Evolutionary conservation across 1,284 basidiomycete genomes (phyloP).

Genomic region (Phenoliferia sp.): DNA sequence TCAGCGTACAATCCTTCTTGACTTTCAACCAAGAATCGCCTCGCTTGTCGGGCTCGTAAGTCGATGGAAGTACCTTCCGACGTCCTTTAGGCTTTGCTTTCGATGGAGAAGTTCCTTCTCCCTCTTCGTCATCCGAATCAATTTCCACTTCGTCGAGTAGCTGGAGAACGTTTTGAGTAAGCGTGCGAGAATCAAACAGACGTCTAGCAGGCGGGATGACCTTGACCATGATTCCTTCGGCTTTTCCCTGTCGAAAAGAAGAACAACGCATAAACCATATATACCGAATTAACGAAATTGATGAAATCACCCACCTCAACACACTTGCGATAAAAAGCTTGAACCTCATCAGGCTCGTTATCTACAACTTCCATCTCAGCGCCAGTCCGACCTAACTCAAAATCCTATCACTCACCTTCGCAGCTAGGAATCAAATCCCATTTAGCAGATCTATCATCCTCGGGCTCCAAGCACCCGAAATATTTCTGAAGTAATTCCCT

Average conservation of each 20-base stretch:
- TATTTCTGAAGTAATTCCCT: conserved; percentile 58
- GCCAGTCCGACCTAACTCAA: too few relatives aligned
- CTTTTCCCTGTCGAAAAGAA: conserved; percentile 54
- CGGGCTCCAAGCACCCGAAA: conserved; percentile 55
- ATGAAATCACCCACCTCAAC: conserved; percentile 44
- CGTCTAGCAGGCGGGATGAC: conserved; percentile 44
- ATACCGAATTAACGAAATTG: not conserved
- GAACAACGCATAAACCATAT: not conserved
- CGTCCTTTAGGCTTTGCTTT: conserved; percentile 8
- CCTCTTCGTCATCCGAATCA: conserved; percentile 33
- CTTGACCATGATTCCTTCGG: conserved; percentile 93
- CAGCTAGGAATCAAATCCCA: conserved; percentile 40
- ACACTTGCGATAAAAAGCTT: conserved; percentile 73
- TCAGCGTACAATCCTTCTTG: conserved; percentile 63
- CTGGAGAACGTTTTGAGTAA: conserved; percentile 20
- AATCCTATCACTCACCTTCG: conserved; percentile 7
- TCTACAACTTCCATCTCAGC: not conserved
- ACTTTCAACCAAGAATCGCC: conserved; percentile 59
- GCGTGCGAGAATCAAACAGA: not conserved
- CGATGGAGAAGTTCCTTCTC: conserved; percentile 14
- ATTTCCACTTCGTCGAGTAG: conserved; percentile 43
- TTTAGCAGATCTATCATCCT: conserved; percentile 21
- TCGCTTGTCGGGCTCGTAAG: conserved; percentile 71
- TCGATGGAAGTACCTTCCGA: conserved; percentile 68
- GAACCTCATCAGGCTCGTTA: conserved; percentile 53